phyloP scores from a whole-genome alignment of 1,284 basidiomycete species.

The Microbotryum saponariae region DNA sequence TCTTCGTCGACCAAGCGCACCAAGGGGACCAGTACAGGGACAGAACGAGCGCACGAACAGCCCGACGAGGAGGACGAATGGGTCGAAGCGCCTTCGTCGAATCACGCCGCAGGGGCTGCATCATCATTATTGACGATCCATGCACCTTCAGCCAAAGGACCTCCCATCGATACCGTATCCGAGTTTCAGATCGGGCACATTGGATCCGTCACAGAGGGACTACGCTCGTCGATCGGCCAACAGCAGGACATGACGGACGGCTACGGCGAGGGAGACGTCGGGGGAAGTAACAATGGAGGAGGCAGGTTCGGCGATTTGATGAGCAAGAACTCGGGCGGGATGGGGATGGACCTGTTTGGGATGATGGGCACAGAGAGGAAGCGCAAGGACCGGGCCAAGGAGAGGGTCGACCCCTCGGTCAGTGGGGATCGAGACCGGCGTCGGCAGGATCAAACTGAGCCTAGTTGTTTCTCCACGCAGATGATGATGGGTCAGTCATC shows the following conservation, averaged over 20 bases:
- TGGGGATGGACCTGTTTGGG: slow-evolving; percentile 68
- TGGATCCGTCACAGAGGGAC: not conserved
- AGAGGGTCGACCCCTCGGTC: slow-evolving; percentile 56
- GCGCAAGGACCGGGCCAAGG: slow-evolving; percentile 54
- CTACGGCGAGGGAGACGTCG: slow-evolving; percentile 55
- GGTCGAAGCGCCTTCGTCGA: slow-evolving; percentile 28
- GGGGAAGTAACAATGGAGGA: slow-evolving; percentile 37
- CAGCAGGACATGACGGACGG: slow-evolving; percentile 52
- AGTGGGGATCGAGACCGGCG: not conserved
- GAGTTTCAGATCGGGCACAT: slow-evolving; percentile 26
- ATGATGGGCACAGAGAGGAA: slow-evolving; percentile 66
- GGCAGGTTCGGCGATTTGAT: slow-evolving; percentile 22
- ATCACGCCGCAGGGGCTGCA: slow-evolving; percentile 5
- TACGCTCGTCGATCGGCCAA: not conserved
- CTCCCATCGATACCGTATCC: slow-evolving; percentile 27
- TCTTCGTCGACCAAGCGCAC: not conserved
- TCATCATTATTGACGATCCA: not conserved
- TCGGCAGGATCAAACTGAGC: not conserved
- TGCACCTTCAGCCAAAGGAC: not conserved
- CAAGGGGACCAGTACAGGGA: not conserved
- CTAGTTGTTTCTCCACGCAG: slow-evolving; percentile 41
- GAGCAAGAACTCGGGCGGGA: not conserved
- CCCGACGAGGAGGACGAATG: slow-evolving; percentile 30
- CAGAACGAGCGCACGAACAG: not conserved
- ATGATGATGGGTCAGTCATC: slow-evolving; percentile 45